Evolutionary conservation across 345 rosid species (phyloP).

Genomic region (Acer campestre): DNA sequence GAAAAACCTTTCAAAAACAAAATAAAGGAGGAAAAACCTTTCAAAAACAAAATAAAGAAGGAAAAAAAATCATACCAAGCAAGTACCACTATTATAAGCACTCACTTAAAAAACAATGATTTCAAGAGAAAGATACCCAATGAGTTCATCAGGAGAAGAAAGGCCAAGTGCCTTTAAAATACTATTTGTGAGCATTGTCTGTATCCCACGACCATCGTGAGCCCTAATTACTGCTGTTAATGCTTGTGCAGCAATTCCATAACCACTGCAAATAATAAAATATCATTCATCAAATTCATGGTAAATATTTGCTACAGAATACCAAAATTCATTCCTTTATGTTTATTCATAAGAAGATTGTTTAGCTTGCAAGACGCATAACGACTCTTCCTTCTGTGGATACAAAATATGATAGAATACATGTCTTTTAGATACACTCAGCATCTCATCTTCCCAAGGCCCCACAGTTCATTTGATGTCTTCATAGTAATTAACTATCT

Average conservation of each 20-base stretch:
- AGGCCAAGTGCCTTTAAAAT: conserved; percentile 70
- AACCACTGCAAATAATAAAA: conserved; percentile 53
- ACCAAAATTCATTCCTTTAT: neutral
- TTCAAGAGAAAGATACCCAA: conserved; percentile 43
- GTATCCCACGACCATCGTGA: conserved; percentile 90
- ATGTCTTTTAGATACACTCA: neutral
- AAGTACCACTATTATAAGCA: neutral
- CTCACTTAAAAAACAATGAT: neutral
- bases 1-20: neutral
- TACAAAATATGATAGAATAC: neutral
- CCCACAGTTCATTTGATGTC: neutral
- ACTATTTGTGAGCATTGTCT: conserved; percentile 62
- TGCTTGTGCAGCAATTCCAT: conserved; percentile 96
- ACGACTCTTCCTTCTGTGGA: neutral
- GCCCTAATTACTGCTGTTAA: conserved; percentile 86
- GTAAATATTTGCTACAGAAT: neutral
- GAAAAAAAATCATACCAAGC: neutral
- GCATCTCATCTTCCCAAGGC: neutral
- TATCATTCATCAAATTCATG: neutral
- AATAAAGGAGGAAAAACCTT: neutral
- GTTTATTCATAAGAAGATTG: neutral
- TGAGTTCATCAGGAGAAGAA: conserved; percentile 80
- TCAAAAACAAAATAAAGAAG: neutral
- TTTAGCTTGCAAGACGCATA: neutral
- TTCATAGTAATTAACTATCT: neutral